Evolutionary conservation across 1,284 basidiomycete genomes (phyloP).

Genomic region (Anthracocystis panici-leucophaei): DNA sequence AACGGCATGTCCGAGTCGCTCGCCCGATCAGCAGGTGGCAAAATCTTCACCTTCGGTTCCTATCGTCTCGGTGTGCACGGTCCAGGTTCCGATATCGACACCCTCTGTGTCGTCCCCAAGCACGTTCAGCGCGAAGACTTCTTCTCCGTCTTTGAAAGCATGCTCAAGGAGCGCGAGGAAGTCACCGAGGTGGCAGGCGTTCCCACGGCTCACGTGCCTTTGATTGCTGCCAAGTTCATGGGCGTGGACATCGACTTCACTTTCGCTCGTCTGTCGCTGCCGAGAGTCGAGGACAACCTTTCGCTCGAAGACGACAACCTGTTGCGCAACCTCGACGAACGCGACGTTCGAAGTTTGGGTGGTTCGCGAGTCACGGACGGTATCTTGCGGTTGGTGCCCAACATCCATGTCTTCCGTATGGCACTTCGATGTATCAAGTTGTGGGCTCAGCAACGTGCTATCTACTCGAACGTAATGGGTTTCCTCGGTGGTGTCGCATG

Average conservation of each 20-base stretch:
- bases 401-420: slow-evolving; percentile 93
- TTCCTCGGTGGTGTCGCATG: slow-evolving; percentile 98
- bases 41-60: slow-evolving; percentile 98
- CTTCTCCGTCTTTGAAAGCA: slow-evolving; percentile 88
- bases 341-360: slow-evolving; percentile 92
- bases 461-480: slow-evolving; percentile 98
- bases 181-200: slow-evolving; percentile 91
- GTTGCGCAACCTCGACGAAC: slow-evolving; percentile 91
- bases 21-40: slow-evolving; percentile 88
- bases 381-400: slow-evolving; percentile 93
- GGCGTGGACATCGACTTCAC: slow-evolving; percentile 95
- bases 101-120: slow-evolving; percentile 96
- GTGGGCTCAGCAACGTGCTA: slow-evolving; percentile 95
- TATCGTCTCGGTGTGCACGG: slow-evolving; percentile 87
- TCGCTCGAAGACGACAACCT: slow-evolving; percentile 91
- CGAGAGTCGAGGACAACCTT: slow-evolving; percentile 89
- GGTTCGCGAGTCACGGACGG: slow-evolving; percentile 98
- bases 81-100: slow-evolving; percentile 97
- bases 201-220: slow-evolving; percentile 93
- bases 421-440: slow-evolving; percentile 95
- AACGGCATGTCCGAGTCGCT: slow-evolving; percentile 87
- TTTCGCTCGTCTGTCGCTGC: slow-evolving; percentile 86
- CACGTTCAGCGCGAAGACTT: slow-evolving; percentile 96
- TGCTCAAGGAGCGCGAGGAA: slow-evolving; percentile 87
- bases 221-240: slow-evolving; percentile 90